Percentiles rank a stretch among this genome's conserved stretches.
Evolutionary conservation across 768 basidiomycete species (phyloP).

Genomic region (Pulveroboletus sp.): DNA sequence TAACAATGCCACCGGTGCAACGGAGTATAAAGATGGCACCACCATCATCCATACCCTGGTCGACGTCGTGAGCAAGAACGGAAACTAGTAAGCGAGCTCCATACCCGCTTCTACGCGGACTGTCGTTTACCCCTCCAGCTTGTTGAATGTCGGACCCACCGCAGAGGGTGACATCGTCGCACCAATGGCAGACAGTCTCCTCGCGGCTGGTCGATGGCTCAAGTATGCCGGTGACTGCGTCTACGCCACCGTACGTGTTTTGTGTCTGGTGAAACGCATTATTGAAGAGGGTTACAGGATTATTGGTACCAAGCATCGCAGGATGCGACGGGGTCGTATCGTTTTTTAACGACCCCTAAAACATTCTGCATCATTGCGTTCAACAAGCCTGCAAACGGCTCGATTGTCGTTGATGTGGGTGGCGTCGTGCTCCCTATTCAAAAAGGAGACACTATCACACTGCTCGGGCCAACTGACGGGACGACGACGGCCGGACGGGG

Average conservation of each 20-base stretch:
- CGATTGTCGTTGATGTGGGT: conserved; percentile 31
- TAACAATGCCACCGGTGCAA: conserved; percentile 38
- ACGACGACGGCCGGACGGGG: neutral
- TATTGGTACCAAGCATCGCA: conserved; percentile 48
- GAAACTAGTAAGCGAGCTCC: conserved; percentile 45
- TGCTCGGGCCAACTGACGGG: conserved; percentile 33
- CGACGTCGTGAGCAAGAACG: conserved; percentile 59
- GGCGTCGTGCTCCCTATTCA: conserved; percentile 40
- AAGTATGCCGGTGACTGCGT: conserved; percentile 46
- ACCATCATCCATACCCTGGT: conserved; percentile 48
- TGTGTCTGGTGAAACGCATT: neutral
- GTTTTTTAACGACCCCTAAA: conserved; percentile 47
- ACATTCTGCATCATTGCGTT: conserved; percentile 50
- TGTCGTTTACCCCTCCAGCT: conserved; percentile 24
- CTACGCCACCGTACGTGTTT: conserved; percentile 43
- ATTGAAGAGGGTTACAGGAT: conserved; percentile 25
- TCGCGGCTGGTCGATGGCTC: conserved; percentile 51
- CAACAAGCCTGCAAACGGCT: conserved; percentile 29
- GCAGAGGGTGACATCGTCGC: conserved; percentile 50
- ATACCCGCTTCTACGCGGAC: neutral
- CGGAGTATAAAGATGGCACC: conserved; percentile 45
- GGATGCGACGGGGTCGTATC: conserved; percentile 30
- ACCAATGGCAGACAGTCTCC: conserved; percentile 43
- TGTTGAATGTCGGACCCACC: conserved; percentile 51
- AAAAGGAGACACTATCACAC: conserved; percentile 36